These are phyloP conservation scores for Magnaporthiopsis poae DNA, from an alignment of 2,329 filamentous ascomycete species.

Conservation along the genomic window DNA sequence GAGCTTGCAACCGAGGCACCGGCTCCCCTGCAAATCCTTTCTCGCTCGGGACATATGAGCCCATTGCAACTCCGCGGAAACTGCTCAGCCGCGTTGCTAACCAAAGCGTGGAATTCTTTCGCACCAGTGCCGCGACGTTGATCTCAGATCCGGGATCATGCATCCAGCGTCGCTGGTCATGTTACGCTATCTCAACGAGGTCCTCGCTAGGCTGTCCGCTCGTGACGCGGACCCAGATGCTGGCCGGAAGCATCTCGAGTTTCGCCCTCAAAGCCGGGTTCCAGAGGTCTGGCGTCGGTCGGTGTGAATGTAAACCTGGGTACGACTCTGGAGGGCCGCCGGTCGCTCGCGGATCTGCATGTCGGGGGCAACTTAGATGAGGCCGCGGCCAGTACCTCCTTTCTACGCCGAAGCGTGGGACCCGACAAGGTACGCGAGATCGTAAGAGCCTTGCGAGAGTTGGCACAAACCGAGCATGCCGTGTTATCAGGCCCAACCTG, in stretches of 20 bases:
- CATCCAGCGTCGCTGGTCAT: neutral
- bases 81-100: neutral
- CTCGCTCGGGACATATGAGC: too few species aligned
- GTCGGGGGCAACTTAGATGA: neutral
- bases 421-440: neutral
- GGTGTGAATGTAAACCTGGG: neutral
- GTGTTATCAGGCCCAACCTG: neutral
- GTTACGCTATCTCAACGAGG: neutral
- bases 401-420: neutral
- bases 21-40: too few species aligned
- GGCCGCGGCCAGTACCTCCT: neutral
- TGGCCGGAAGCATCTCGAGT: slow-evolving; percentile 5
- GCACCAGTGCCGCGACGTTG: slow-evolving; percentile 15
- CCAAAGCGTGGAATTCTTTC: too few species aligned
- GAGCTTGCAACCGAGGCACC: too few species aligned
- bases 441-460: neutral
- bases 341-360: neutral
- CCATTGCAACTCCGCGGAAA: too few species aligned
- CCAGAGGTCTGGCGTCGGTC: slow-evolving; percentile 1
- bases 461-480: slow-evolving; percentile 2
- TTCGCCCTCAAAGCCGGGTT: slow-evolving; percentile 6
- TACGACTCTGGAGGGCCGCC: slow-evolving; percentile 3
- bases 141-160: slow-evolving; percentile 8
- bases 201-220: neutral
- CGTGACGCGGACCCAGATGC: slow-evolving; percentile 1